Conservation (phyloP, 345 rosid genomes). For the Microthlaspi erraticum region DNA sequence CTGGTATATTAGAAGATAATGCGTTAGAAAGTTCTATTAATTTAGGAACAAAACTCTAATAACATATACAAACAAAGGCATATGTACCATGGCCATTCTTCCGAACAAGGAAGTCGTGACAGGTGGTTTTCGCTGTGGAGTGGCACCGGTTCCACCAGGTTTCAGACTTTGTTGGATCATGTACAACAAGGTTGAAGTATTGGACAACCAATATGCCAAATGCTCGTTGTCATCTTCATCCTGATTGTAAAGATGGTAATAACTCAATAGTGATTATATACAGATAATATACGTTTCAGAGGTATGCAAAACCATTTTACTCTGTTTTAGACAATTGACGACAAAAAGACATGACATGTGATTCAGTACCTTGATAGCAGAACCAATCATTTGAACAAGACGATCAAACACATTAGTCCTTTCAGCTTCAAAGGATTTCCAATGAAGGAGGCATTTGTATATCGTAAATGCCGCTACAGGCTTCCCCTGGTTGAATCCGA, state of each 20-base stretch:
- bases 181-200: slow-evolving; percentile 82
- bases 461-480: slow-evolving; percentile 93
- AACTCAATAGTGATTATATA: slow-evolving; percentile 27
- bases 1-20: slow-evolving; percentile 48
- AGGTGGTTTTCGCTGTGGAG: slow-evolving; percentile 67
- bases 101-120: slow-evolving; percentile 86
- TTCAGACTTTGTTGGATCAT: slow-evolving; percentile 87
- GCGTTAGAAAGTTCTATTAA: slow-evolving; percentile 11
- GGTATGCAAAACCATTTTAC: slow-evolving; percentile 9
- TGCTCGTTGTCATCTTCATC: slow-evolving; percentile 87
- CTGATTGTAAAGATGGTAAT: slow-evolving; percentile 48
- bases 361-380: slow-evolving; percentile 80
- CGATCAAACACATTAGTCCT: slow-evolving; percentile 94
- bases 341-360: slow-evolving; percentile 20
- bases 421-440: slow-evolving; percentile 99
- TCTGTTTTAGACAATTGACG: slow-evolving; percentile 10
- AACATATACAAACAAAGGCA: slow-evolving; percentile 13
- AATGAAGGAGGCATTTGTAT: slow-evolving; percentile 88
- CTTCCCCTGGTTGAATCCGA: slow-evolving; percentile 87
- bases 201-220: slow-evolving; percentile 98
- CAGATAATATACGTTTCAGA: slow-evolving; percentile 11
- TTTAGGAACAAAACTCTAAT: slow-evolving; percentile 11
- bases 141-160: slow-evolving; percentile 63
- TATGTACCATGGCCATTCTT: slow-evolving; percentile 87
- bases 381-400: slow-evolving; percentile 97